A percentile compares a stretch with the other conserved stretches of the same genome.
Evolutionary conservation across 2,329 filamentous ascomycete species (phyloP).

Genomic region (Colletotrichum tropicale): DNA sequence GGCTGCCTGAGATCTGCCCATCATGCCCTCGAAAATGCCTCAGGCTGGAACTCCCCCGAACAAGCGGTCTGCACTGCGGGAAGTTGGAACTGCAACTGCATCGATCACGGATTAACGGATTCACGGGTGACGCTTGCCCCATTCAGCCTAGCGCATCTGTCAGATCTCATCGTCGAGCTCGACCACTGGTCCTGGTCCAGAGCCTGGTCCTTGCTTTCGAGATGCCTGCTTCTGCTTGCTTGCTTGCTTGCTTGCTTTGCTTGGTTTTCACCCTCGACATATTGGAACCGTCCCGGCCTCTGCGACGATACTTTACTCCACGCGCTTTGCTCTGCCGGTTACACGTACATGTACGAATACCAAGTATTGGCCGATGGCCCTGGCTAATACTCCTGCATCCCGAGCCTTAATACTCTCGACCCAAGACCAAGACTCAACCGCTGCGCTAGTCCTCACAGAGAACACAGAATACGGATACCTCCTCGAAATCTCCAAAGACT

Average conservation of each 20-base stretch:
- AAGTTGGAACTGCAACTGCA: neutral
- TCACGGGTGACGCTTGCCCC: neutral
- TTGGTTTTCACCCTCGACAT: neutral
- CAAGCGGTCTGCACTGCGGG: constrained; percentile 13
- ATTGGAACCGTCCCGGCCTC: neutral
- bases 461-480: neutral
- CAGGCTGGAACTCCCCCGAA: neutral
- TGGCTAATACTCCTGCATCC: neutral
- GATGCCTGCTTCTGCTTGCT: neutral
- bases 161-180: constrained; percentile 18
- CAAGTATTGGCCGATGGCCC: neutral
- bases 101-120: neutral
- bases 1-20: neutral
- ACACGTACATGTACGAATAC: neutral
- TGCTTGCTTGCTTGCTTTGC: neutral
- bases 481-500: neutral
- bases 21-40: neutral
- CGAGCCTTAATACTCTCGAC: neutral
- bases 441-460: neutral
- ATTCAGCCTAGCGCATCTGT: constrained; percentile 7
- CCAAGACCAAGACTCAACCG: neutral
- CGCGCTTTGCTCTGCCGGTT: neutral
- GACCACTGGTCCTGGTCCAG: neutral
- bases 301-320: constrained; percentile 2
- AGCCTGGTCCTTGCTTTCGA: neutral